These are phyloP conservation scores for Pontederia paniculata DNA, from an alignment of 176 grass and related monocot genomes.

Conservation along the genomic window DNA sequence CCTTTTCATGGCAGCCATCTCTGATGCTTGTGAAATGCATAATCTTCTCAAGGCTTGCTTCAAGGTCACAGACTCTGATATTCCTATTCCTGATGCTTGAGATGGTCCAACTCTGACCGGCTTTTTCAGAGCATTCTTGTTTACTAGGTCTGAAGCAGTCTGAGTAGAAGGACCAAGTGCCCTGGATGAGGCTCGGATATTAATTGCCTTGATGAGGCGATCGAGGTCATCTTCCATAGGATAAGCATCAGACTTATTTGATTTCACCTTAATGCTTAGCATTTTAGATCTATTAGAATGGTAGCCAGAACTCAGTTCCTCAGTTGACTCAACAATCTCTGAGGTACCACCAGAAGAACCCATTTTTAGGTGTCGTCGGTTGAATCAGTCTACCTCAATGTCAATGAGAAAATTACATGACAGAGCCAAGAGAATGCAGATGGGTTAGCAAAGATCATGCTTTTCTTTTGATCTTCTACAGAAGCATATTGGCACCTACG, in stretches of 20 bases:
- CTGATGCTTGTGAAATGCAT: constrained; percentile 28
- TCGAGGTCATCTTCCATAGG: constrained; percentile 55
- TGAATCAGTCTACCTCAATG: neutral
- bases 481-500: no score
- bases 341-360: constrained; percentile 55
- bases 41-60: constrained; percentile 51
- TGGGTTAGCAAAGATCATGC: no score
- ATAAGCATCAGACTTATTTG: constrained; percentile 29
- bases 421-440: neutral
- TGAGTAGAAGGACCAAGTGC: constrained; percentile 32
- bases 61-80: constrained; percentile 68
- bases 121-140: constrained; percentile 39
- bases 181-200: constrained; percentile 35
- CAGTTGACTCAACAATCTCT: constrained; percentile 83
- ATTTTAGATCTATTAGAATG: constrained; percentile 30
- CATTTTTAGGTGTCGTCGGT: constrained; percentile 18
- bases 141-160: constrained; percentile 17
- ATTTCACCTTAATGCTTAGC: constrained; percentile 45
- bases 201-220: constrained; percentile 65
- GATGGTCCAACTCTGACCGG: constrained; percentile 29
- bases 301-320: constrained; percentile 29
- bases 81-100: constrained; percentile 42
- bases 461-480: no score
- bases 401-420: neutral
- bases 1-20: constrained; percentile 28